Conservation (phyloP, 331 rosid species). For the Telfairia occidentalis region DNA sequence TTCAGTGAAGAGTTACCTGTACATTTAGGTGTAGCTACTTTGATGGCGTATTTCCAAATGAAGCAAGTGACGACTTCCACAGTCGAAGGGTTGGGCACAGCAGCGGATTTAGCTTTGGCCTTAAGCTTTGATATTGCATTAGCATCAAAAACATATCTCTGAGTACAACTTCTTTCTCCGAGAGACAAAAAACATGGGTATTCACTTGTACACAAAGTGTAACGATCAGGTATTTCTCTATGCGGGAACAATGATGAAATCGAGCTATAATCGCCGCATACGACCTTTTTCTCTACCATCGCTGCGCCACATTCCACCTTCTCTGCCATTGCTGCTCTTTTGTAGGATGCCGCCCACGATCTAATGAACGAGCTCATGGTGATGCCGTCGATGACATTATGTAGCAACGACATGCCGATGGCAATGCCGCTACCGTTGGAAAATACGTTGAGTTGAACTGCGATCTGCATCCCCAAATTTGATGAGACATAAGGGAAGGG, state of each 20-base stretch:
- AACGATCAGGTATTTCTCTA: conserved; percentile 15
- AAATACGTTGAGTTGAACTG: conserved; percentile 38
- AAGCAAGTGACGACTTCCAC: conserved; percentile 37
- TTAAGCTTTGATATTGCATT: conserved; percentile 25
- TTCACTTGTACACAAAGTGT: conserved; percentile 24
- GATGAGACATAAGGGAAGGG: conserved; percentile 5
- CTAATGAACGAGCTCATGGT: conserved; percentile 32
- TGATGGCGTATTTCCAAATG: conserved; percentile 36
- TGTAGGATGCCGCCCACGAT: conserved; percentile 24
- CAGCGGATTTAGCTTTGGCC: neutral
- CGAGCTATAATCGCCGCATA: conserved; percentile 14
- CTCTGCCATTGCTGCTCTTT: neutral
- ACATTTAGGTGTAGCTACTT: conserved; percentile 3
- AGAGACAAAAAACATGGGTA: neutral
- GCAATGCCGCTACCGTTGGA: conserved; percentile 40
- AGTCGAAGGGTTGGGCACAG: conserved; percentile 21
- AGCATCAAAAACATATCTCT: conserved; percentile 34
- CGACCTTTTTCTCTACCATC: neutral
- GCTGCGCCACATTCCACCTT: neutral
- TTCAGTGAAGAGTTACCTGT: no score
- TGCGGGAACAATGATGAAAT: conserved; percentile 34
- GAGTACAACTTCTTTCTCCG: conserved; percentile 26
- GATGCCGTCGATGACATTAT: conserved; percentile 38
- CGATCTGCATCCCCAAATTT: conserved; percentile 4
- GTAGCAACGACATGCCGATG: conserved; percentile 36